These are phyloP conservation scores for Boechera retrofracta DNA, from an alignment of 345 rosid genomes.

Conservation along the genomic window DNA sequence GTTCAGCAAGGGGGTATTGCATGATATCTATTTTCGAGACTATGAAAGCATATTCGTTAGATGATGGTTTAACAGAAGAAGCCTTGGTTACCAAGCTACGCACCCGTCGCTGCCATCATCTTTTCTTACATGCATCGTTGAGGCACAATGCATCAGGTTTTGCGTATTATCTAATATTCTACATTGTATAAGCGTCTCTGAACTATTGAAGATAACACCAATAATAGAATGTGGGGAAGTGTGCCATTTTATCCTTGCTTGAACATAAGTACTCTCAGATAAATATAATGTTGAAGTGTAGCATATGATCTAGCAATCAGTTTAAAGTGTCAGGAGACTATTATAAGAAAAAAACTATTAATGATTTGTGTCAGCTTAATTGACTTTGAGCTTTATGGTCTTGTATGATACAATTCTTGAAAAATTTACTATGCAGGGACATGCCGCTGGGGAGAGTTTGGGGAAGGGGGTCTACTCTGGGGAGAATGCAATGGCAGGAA, in stretches of 20 bases:
- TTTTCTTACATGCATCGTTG: slow-evolving; percentile 83
- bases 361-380: slow-evolving; percentile 14
- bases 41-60: slow-evolving; percentile 88
- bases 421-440: slow-evolving; percentile 59
- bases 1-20: slow-evolving; percentile 91
- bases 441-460: slow-evolving; percentile 97
- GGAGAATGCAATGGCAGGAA: slow-evolving; percentile 80
- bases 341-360: slow-evolving; percentile 1
- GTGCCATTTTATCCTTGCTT: slow-evolving; percentile 9
- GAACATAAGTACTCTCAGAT: neutral
- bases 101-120: slow-evolving; percentile 83
- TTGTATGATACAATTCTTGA: slow-evolving; percentile 12
- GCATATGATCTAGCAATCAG: slow-evolving; percentile 10
- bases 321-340: neutral
- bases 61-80: slow-evolving; percentile 95
- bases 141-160: slow-evolving; percentile 82
- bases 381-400: neutral
- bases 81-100: slow-evolving; percentile 92
- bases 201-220: neutral
- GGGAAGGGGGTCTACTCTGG: slow-evolving; percentile 95
- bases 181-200: neutral
- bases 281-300: slow-evolving; percentile 10
- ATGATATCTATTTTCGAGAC: slow-evolving; percentile 78
- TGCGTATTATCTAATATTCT: slow-evolving; percentile 8
- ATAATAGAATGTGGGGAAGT: neutral